Percentiles rank a stretch among this genome's conserved stretches.
Conservation (phyloP, 2,329 filamentous ascomycete genomes). For the Neonectria coccinea region DNA sequence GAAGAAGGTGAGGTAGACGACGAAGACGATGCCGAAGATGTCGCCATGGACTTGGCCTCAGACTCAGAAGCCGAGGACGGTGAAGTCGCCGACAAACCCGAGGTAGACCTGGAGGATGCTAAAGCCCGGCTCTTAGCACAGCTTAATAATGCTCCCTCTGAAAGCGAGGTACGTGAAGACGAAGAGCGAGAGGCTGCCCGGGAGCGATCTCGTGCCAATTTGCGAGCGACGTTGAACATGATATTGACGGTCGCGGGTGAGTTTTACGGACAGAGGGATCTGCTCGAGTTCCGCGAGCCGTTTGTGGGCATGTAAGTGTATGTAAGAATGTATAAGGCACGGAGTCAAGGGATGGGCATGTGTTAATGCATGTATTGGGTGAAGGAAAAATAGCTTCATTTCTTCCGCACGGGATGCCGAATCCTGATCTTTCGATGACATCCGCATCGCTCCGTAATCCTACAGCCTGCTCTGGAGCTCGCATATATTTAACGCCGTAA, state of each 20-base stretch:
- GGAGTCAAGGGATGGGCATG: not conserved
- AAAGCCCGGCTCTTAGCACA: conserved; percentile 62
- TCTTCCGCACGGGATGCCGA: conserved; percentile 31
- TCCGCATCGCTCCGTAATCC: conserved; percentile 25
- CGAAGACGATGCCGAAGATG: conserved; percentile 47
- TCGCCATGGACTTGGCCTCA: conserved; percentile 58
- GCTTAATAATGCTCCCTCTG: conserved; percentile 49
- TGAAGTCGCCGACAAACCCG: conserved; percentile 42
- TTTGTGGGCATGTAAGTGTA: conserved; percentile 60
- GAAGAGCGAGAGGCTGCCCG: conserved; percentile 44
- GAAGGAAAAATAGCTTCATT: conserved; percentile 25
- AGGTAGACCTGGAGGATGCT: conserved; percentile 59
- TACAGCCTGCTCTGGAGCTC: conserved; percentile 38
- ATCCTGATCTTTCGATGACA: conserved; percentile 20
- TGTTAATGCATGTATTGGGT: not conserved
- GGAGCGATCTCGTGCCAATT: conserved; percentile 59
- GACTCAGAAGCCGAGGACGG: conserved; percentile 54
- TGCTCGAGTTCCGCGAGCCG: conserved; percentile 79
- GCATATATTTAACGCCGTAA: conserved; percentile 40
- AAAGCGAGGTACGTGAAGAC: conserved; percentile 42
- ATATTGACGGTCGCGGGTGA: conserved; percentile 89
- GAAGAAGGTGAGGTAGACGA: conserved; percentile 46
- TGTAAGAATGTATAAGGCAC: not conserved
- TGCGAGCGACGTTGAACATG: conserved; percentile 87
- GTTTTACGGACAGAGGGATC: conserved; percentile 88